Evolutionary conservation across 1,284 basidiomycete genomes (phyloP), one percentile per base, ranked within the genome.

Genomic region (Rhodofomes roseus): DNA sequence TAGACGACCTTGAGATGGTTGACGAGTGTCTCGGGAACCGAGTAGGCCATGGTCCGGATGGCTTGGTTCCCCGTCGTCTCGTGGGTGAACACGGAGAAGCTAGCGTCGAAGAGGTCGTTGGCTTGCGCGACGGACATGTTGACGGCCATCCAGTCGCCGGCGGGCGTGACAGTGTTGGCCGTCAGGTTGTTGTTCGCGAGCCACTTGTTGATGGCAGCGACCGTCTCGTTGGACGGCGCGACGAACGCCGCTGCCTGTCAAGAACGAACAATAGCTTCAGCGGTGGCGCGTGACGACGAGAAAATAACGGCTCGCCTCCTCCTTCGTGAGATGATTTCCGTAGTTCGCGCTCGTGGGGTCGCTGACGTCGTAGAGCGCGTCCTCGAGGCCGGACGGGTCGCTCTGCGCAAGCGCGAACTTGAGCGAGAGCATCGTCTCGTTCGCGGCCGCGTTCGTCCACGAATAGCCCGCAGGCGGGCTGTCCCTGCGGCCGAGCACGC

Each of bases 81-180:
- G 60, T 79, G 73, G 20, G 62, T 66, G 64, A 74, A 79, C 14
- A 65, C 63, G 27, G 68, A 61, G 62, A 74, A 79, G 23, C 76
- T 60, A n/a, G 75, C 66, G 34, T 69, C 64, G 46, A 79, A 64
- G 12, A 79, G 61, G 54, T 64, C 58, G 60, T 70, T 76, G 12
- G 76, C 77, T 59, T 75, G 68, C 54, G 66, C 64, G 27, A 76
- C 68, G 14, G 75, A 68, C 18, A 74, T 63, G 2, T 66, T 63
- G 61, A 79, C 68, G 6, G 66, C 55, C 20, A 79, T 56, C 76
- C 76, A 79, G 63, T 79, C 76, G 8, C 74, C 76, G 54, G 68
- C 71, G 55, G 71, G 68, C 20, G 68, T 62, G 53, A 61, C 60
- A 12, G 71, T 60, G n/a, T 59, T 69, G 27, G 77, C 66, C n/a